Evolutionary conservation across 805 yeast genomes (phyloP).

Genomic region (Cyberlindnera veronae): DNA sequence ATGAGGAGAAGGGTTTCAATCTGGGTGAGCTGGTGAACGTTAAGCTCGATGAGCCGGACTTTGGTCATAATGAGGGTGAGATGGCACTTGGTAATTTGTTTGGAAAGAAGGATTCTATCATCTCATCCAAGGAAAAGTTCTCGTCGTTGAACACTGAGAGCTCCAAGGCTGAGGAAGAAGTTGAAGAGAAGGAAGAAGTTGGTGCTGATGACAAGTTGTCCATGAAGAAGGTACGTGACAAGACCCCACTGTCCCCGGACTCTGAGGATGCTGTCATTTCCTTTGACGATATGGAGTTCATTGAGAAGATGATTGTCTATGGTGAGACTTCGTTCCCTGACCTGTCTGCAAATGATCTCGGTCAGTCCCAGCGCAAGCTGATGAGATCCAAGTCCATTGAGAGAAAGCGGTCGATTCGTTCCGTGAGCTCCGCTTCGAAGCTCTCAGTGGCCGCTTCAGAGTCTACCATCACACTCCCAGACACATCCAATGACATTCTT

Average conservation of each 20-base stretch:
- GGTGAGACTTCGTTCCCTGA: constrained; percentile 40
- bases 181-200: neutral
- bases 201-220: neutral
- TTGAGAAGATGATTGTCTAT: constrained; percentile 36
- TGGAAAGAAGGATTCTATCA: too few relatives aligned
- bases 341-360: constrained; percentile 28
- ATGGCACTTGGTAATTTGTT: constrained; percentile 5
- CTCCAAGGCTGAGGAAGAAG: neutral
- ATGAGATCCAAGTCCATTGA: constrained; percentile 35
- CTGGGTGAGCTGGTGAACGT: constrained; percentile 15
- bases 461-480: constrained; percentile 4
- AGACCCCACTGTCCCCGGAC: constrained; percentile 1
- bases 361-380: constrained; percentile 28
- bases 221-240: constrained; percentile 6
- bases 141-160: neutral
- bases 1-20: constrained; percentile 21
- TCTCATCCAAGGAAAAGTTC: too few relatives aligned
- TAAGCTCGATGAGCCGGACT: constrained; percentile 20
- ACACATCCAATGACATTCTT: neutral
- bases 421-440: constrained; percentile 26
- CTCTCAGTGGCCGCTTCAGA: constrained; percentile 11
- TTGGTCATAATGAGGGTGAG: constrained; percentile 6
- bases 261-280: constrained; percentile 18
- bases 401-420: constrained; percentile 32
- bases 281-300: constrained; percentile 34